Evolutionary conservation across 2,329 filamentous ascomycete genomes (phyloP), one percentile per base, ranked within the genome.

Genomic region (Aspergillus sp.): DNA sequence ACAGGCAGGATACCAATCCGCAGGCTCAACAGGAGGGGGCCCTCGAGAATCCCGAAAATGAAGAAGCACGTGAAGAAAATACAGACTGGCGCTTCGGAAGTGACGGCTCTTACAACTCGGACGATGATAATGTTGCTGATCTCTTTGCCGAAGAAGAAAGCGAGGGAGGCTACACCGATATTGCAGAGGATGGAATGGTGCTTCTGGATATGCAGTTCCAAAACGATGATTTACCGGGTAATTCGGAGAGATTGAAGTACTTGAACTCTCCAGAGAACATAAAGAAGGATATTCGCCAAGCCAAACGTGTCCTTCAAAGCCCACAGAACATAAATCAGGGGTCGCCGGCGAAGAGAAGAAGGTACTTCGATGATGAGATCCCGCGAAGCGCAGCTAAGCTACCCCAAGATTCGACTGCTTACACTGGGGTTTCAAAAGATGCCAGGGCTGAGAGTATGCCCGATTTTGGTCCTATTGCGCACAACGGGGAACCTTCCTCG

Each of bases 31-130:
- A 45, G 43, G 43, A 49, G 17, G 49, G 53, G 41, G 50, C 42
- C 55, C 17, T 53, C 20, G 44, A 53, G 53, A 41, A 50, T 7
- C 45, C 54, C 36, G 49, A 50, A 1, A 34, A 38, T n/a, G 60
- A 62, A 6, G 63, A 70, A 17, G 62, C 87, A 41, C 76, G 86
- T 19, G 84, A 92, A 59, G 86, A 90, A 60, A 74, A 76, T 25
- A 79, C 78, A 19, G 82, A 86, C 21, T 68, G 78, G 20, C 71
- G 76, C n/a, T 68, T 78, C 41, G 75, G 77, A 1, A 72, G 59
- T 3, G 72, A 75, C 7, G 63, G 65, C 11, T 63, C 68, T n/a
- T 75, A 74, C 54, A 64, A 66, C 32, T 77, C 71, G 13, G 74
- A 77, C 52, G 76, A 79, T 51, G 71, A 76, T 31, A 58, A 66